Base-by-base conservation (phyloP, 192 early-diverging fungal genomes). In the Nowakowskiella sp. region DNA sequence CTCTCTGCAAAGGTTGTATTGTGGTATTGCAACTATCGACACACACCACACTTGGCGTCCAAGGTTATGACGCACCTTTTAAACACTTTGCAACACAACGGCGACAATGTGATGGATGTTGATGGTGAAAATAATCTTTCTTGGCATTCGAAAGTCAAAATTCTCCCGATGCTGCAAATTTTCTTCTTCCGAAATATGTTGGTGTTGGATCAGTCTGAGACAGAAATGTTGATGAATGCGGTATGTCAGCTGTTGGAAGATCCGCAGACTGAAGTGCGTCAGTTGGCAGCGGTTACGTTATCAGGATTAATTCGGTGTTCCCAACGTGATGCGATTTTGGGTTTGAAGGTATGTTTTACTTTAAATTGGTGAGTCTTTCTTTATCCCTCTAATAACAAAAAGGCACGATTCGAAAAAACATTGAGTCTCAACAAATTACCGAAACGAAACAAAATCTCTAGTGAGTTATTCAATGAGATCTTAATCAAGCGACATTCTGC, bases 141-240 rank as follows among this genome's bases (percentile, higher is more conserved):
- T 47, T 95, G 94, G 92, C 91, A 94, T 66, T 63, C 85, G 10
- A 74, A 85, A 25, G 73, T 76, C 44, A 84, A 86, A 58, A 75
- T 85, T 13, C 67, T 97, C 16, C 91, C 91, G 7, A 64, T 89
- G 0, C 39, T 97, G 27, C 93, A 94, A 56, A 75, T 92, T 1
- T 78, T 93, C 42, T 92, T 82, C 48, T 97, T 94, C 57, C 73
- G 82, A 29, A 85, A 96, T 62, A 53, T 94, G 46, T 85, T 81
- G 42, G 69, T 81, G 31, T 66, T 97, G 65, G 62, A 73, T 28
- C 55, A 60, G 13, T 73, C 78, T 0, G 66, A 78, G 31, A 71
- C 82, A 21, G 49, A 71, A 24, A 53, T 56, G 16, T 76, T 93
- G 4, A 67, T 94, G 62, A 77, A 89, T 31, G 73, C 79, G 2